Conservation (phyloP, 2,329 filamentous ascomycete genomes). For the Diplodia seriata region DNA sequence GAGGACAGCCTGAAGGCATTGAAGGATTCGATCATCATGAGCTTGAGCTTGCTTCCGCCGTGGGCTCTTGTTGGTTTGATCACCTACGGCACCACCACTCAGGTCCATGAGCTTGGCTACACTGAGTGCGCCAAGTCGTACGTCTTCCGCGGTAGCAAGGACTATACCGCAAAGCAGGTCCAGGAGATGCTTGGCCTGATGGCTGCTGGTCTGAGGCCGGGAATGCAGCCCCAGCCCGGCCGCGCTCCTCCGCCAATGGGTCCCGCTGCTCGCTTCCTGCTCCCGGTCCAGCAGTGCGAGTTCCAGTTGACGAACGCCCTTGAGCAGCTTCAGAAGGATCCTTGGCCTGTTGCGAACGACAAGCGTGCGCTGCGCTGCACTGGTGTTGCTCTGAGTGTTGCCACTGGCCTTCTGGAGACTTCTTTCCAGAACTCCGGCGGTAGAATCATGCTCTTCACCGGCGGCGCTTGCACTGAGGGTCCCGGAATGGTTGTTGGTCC, state of each 20-base stretch:
- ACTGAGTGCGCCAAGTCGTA: constrained; percentile 98
- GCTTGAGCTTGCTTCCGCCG: constrained; percentile 79
- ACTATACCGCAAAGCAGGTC: constrained; percentile 98
- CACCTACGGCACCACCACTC: constrained; percentile 92
- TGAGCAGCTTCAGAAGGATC: constrained; percentile 94
- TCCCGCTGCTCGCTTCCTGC: constrained; percentile 85
- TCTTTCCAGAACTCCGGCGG: constrained; percentile 96
- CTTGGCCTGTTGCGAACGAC: constrained; percentile 96
- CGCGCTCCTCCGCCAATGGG: constrained; percentile 77
- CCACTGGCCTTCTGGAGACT: constrained; percentile 88
- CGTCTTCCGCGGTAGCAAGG: constrained; percentile 96
- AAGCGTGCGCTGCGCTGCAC: constrained; percentile 90
- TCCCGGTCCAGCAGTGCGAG: constrained; percentile 94
- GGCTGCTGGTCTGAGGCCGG: constrained; percentile 74
- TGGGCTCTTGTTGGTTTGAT: constrained; percentile 83
- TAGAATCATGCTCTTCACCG: constrained; percentile 96
- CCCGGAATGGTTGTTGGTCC: constrained; percentile 96
- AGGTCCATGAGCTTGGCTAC: constrained; percentile 98
- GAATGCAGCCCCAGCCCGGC: constrained; percentile 73
- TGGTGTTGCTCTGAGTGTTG: constrained; percentile 94
- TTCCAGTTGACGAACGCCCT: constrained; percentile 96
- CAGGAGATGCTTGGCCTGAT: constrained; percentile 96
- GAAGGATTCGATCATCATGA: constrained; percentile 87
- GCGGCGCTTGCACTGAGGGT: constrained; percentile 92
- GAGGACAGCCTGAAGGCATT: constrained; percentile 82